Conservation (phyloP, 345 rosid species). For the Citrus maxima region DNA sequence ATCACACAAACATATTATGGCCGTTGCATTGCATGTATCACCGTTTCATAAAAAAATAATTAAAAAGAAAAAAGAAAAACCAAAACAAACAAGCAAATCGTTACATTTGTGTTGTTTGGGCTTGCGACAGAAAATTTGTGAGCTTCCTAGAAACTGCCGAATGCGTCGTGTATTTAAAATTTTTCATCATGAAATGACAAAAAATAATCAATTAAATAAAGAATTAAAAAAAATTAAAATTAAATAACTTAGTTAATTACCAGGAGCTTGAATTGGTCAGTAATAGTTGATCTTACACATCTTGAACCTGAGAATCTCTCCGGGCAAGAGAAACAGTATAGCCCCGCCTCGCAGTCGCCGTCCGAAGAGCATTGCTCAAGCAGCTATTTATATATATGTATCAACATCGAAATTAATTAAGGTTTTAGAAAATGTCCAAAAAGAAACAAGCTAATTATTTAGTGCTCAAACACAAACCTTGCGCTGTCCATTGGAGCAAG, state of each 20-base stretch:
- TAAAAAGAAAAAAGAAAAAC: no score
- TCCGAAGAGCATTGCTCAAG: constrained; percentile 52
- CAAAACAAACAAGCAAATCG: neutral
- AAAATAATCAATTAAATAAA: no score
- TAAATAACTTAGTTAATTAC: constrained; percentile 19
- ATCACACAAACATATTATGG: no score
- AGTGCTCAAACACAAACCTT: constrained; percentile 27
- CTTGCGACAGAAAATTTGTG: neutral
- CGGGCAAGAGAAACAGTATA: constrained; percentile 51
- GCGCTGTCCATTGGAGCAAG: constrained; percentile 49
- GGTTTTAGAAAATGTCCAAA: neutral
- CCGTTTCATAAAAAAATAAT: no score
- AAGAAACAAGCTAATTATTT: neutral
- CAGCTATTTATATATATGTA: constrained; percentile 21
- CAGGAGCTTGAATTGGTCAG: constrained; percentile 64
- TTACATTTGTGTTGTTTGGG: neutral
- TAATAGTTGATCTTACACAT: constrained; percentile 52
- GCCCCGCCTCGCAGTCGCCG: constrained; percentile 59
- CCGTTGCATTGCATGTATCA: no score
- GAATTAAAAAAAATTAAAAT: neutral
- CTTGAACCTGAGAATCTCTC: constrained; percentile 45
- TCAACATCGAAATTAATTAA: neutral
- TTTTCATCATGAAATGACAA: neutral
- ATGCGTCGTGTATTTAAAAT: neutral
- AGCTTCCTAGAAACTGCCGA: neutral